Evolutionary conservation across 2,329 filamentous ascomycete species (phyloP), one percentile per base, ranked within the genome.

Genomic region (Peltaster fructicola): DNA sequence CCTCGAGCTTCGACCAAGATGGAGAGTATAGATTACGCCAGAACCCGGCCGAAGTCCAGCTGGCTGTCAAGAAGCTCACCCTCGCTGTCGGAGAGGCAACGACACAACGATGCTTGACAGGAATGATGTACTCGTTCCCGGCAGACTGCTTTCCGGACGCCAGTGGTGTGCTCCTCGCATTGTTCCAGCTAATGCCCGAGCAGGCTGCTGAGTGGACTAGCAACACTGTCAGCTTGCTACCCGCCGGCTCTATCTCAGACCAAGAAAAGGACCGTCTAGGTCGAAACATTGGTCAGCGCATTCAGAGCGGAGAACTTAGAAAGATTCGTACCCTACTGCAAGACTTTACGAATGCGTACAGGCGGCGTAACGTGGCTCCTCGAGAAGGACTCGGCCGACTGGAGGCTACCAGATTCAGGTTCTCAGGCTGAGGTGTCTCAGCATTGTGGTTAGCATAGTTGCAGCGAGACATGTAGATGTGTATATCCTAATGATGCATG

Each of bases 111-210:
- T 73, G 91, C 30, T 64, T 98, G 57, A 88, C 84, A 1, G 88
- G 88, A 31, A 91, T 98, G 84, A 95, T 98, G 85, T 93, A 93
- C 49, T 90, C 77, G 1, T 98, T 98, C 55, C 90, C 88, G 0
- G 70, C 79, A 20, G 88, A 95, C 50, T 93, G 84, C 54, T 91
- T 95, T 45, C 74, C 84, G 1, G 88, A 98, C 46, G 84, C 82
- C 9, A 92, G 81, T 23, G 84, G 82, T 4, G 80, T 92, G n/a
- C 56, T 98, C 25, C 68, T 98, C 31, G 73, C 75, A 3, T 62
- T 95, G 35, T 92, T 98, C 46, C 76, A 92, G 48, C 58, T 95
- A 19, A 60, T 90, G 44, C 88, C 88, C 0, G 60, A 68, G 26
- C 67, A 88, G 44, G 80, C 82, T 8, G 71, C 77, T 2, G 51